Percentiles rank a stretch among this genome's conserved stretches.
Evolutionary conservation across 495 filamentous ascomycete species (phyloP).

Genomic region (Neurospora sp.): DNA sequence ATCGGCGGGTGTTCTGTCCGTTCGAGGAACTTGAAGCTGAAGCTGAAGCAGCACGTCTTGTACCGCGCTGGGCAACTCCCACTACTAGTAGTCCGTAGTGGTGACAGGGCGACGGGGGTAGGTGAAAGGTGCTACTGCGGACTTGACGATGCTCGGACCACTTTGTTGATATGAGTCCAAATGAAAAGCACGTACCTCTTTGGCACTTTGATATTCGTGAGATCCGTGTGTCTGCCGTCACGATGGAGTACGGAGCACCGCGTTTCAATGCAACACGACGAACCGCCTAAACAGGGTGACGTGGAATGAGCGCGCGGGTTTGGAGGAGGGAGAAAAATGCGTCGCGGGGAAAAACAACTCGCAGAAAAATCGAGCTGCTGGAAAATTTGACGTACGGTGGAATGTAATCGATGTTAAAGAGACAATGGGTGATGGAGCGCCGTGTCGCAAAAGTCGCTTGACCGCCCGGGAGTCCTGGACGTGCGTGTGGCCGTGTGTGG

Average conservation of each 20-base stretch:
- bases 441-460: background rate
- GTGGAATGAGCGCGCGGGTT: background rate
- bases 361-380: background rate
- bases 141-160: background rate
- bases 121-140: background rate
- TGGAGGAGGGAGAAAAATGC: background rate
- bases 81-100: background rate
- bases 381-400: background rate
- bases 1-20: background rate
- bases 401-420: background rate
- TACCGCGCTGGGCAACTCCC: background rate
- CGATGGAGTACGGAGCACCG: background rate
- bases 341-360: background rate
- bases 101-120: background rate
- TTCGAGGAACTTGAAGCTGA: background rate
- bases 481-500: background rate
- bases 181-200: background rate
- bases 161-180: background rate
- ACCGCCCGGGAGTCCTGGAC: background rate
- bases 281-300: background rate
- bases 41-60: background rate
- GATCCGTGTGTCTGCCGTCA: background rate
- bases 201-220: background rate
- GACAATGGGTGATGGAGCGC: background rate
- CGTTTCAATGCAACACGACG: background rate